Percentiles rank a stretch among this genome's conserved stretches.
phyloP scores from a whole-genome alignment of 2,329 filamentous ascomycete genomes.

The Dothideomycetidae sp. region DNA sequence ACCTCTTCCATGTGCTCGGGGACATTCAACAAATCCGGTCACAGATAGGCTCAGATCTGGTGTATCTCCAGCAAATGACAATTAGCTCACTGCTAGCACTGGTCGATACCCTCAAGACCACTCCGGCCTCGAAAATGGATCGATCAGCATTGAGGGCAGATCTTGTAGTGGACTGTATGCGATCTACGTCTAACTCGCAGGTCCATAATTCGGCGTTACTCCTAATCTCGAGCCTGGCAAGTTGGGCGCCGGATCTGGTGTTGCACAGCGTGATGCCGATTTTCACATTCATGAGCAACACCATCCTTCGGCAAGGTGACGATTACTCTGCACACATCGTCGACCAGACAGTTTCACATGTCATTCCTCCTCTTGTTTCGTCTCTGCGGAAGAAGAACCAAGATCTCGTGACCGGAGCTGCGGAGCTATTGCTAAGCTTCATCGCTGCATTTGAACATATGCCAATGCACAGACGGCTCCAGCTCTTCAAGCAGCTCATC shows the following conservation, averaged over 20 bases:
- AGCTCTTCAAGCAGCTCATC: slow-evolving; percentile 71
- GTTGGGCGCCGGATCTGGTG: slow-evolving; percentile 77
- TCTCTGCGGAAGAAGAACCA: slow-evolving; percentile 68
- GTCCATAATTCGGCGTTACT: slow-evolving; percentile 87
- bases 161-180: slow-evolving; percentile 83
- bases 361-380: slow-evolving; percentile 79
- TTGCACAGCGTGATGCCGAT: slow-evolving; percentile 98
- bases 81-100: slow-evolving; percentile 72
- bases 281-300: slow-evolving; percentile 94
- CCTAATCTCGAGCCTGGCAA: slow-evolving; percentile 73
- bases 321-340: slow-evolving; percentile 96
- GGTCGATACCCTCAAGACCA: slow-evolving; percentile 55
- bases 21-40: slow-evolving; percentile 75
- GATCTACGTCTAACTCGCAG: slow-evolving; percentile 79
- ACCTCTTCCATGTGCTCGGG: slow-evolving; percentile 70
- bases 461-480: slow-evolving; percentile 67
- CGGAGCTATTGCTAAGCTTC: slow-evolving; percentile 87
- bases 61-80: slow-evolving; percentile 77
- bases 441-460: slow-evolving; percentile 95
- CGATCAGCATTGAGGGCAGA: slow-evolving; percentile 72
- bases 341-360: slow-evolving; percentile 80
- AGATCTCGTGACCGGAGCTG: slow-evolving; percentile 65
- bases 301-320: slow-evolving; percentile 79
- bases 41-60: slow-evolving; percentile 70
- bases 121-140: slow-evolving; percentile 42